Base-by-base conservation (phyloP, 345 rosid species). In the Zanthoxylum bungeanum region DNA sequence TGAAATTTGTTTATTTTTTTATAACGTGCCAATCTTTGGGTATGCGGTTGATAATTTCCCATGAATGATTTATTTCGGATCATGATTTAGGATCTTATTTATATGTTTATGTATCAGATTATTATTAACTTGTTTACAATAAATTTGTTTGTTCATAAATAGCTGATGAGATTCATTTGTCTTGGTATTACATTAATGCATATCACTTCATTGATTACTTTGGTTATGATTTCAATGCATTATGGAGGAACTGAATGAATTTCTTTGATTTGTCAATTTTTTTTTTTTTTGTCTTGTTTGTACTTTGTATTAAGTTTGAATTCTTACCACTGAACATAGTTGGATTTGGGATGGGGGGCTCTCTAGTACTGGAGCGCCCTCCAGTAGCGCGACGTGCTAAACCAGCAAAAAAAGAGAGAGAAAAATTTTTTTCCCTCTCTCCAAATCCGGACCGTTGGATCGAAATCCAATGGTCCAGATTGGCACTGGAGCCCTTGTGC, bases 141-240 rank as follows among this genome's bases (percentile, higher is more conserved):
- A n/a, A n/a, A 0, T 42, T 34, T 34, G n/a, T n/a, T n/a, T n/a
- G n/a, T n/a, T 34, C 37, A 34, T 34, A 34, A 34, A 3, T 34
- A 34, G 37, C 25, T 19, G 27, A 46, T 21, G 25, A 28, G 27
- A 17, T 31, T 46, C 6, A 34, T 40, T 64, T 9, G 53, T 37
- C 22, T 44, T 64, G 12, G 42, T 30, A 66, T 33, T 49, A 10
- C n/a, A 66, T 50, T 50, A 66, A 31, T 31, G 28, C 19, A 21
- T 66, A 10, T 49, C 55, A 21, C 59, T 5, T 50, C 70, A 24
- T 68, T 68, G 31, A 37, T 39, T 68, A 58, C 46, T 68, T 62
- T 25, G 16, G 30, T 22, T 21, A 31, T 59, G 42, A 34, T 34
- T 60, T 17, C n/a, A 39, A 10, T 40, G 50, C 33, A 40, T 62